These are phyloP conservation scores for Coccinonectria pachysandricola DNA, from an alignment of 2,329 filamentous ascomycete species.

Conservation along the genomic window DNA sequence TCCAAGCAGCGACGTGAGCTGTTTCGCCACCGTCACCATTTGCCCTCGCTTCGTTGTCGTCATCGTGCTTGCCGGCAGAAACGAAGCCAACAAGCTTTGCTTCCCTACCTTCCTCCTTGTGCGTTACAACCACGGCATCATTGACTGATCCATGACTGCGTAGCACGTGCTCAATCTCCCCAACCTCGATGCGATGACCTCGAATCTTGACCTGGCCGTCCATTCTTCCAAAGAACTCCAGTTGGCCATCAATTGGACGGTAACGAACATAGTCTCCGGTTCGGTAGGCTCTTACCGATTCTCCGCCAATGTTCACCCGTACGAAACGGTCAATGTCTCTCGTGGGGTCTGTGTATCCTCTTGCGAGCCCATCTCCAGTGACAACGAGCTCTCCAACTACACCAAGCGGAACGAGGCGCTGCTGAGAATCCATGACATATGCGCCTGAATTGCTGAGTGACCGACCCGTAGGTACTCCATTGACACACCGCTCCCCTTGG, in stretches of 20 bases:
- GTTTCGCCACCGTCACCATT: conserved; percentile 3
- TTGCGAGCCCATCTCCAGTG: conserved; percentile 40
- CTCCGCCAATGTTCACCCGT: conserved; percentile 4
- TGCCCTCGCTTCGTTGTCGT: background rate
- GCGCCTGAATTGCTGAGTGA: conserved; percentile 12
- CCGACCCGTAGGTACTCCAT: conserved; percentile 12
- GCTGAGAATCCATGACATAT: conserved; percentile 34
- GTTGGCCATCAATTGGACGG: conserved; percentile 11
- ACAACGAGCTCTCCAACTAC: conserved; percentile 52
- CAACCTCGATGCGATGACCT: conserved; percentile 16
- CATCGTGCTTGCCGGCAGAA: background rate
- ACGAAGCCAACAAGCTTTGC: conserved; percentile 5
- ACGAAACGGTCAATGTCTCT: conserved; percentile 12
- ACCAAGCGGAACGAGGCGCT: conserved; percentile 44
- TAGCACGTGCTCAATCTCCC: conserved; percentile 18
- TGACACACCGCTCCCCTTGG: conserved; percentile 2
- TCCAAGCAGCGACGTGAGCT: conserved; percentile 10
- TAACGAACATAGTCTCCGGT: conserved; percentile 26
- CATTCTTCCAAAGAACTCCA: conserved; percentile 13
- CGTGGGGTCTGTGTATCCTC: conserved; percentile 11
- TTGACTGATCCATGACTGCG: conserved; percentile 6
- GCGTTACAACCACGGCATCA: conserved; percentile 10
- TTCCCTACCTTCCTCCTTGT: conserved; percentile 2
- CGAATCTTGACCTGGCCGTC: conserved; percentile 16
- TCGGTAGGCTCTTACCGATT: conserved; percentile 17